Base-by-base conservation (phyloP, 2,329 filamentous ascomycete genomes). In the Colletotrichum eremochloae region DNA sequence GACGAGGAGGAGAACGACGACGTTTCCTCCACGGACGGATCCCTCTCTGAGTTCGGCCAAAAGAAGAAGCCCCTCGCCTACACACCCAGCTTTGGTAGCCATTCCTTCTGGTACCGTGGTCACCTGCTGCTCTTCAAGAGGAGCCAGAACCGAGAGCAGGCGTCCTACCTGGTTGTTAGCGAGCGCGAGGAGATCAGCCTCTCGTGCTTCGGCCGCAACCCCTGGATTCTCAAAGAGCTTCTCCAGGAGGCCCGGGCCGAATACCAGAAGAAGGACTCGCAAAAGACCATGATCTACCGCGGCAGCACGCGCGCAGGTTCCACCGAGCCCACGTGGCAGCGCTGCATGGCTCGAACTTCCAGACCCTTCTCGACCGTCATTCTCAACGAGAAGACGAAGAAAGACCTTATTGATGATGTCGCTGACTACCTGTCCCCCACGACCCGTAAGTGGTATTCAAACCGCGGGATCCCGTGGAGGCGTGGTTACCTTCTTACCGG, bases 401-500 rank as follows among this genome's bases (percentile, higher is more conserved):
- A 86, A 72, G 84, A 86, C 2, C 83, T 93, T 15, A 83, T 92
- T 60, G 84, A 86, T 53, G 91, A 92, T 75, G 86, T 91, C 42
- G 84, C 84, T 36, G 89, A 92, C 76, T 92, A 92, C 76, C 86
- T 93, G 46, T 84, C 89, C 73, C 90, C 90, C 0, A 81, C 84
- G 15, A 92, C 90, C 0, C 85, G 88, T 56, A 86, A 90, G n/a
- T 97, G 94, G 94, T 97, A 97, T 79, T 87, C 91, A 0, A 92
- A 94, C 75, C 88, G 94, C 8, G 94, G 94, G 0, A 96, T 97
- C 40, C 94, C 95, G 0, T 97, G 97, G 79, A 89, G 94, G 18
- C 88, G 94, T 5, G 95, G 94, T 0, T 97, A 96, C 77, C 87
- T 97, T 0, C 89, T 97, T 20, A 86, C 95, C 75, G 94, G 94